Evolutionary conservation across 345 rosid species (phyloP), one percentile per base, ranked within the genome.

Genomic region (Corchorus olitorius): DNA sequence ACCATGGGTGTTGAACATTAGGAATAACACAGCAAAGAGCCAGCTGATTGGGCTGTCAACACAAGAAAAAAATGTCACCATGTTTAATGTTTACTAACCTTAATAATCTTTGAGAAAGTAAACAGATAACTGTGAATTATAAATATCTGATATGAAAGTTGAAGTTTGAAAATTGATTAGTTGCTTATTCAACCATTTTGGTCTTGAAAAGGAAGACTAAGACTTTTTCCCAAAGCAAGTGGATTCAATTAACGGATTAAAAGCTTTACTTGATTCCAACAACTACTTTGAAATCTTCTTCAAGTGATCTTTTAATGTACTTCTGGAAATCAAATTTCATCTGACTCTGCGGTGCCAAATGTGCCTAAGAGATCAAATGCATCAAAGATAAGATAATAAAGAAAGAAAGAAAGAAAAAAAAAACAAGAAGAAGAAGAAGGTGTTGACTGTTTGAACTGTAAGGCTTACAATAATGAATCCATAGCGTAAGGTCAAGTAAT

Each of bases 261-360:
- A 69, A 49, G 27, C 10, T 52, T 52, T 49, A 94, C 98, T 88
- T 91, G 80, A 95, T 93, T 9, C 99, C 97, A 41, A 95, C 98
- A 46, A 93, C 96, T 16, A 84, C 96, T 80, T 84, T 85, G 84
- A 95, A 93, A 82, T 95, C 99, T 65, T 89, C 91, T 77, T 95
- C 96, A 22, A 95, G 88, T 67, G 98, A 93, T 86, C 91, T 88
- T 35, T 81, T 78, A 53, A 95, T 93, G 81, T 95, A 95, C 54
- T 91, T 86, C 78, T 86, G 93, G 75, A 95, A 95, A 81, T 95
- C 87, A 13, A 95, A 95, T 71, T 53, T 87, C 66, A 81, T 78
- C 81, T 76, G 87, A 72, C 91, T 90, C 78, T 86, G 88, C 35
- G 96, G 91, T 60, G 95, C 88, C 80, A 94, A 79, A 87, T 94